Evolutionary conservation across 2,329 filamentous ascomycete genomes (phyloP).

Genomic region (Cordyceps javanica): DNA sequence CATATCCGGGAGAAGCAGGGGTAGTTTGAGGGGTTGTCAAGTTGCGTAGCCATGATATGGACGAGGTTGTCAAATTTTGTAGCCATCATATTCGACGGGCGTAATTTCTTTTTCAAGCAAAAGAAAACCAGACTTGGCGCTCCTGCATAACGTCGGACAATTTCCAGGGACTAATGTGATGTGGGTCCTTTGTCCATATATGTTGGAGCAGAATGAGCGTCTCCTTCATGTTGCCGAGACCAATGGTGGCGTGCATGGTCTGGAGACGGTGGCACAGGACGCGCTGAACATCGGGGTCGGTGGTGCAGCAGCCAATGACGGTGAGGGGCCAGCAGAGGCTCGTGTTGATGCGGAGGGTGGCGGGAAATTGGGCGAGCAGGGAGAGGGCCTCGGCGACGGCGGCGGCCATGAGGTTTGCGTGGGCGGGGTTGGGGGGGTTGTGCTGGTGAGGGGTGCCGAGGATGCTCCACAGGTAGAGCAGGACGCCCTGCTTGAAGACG

Average conservation of each 20-base stretch:
- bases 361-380: conserved; percentile 26
- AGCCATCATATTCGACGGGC: too few species aligned
- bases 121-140: conserved; percentile 42
- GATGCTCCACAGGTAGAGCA: conserved; percentile 36
- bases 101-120: conserved; percentile 35
- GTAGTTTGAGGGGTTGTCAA: conserved; percentile 96
- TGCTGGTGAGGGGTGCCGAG: conserved; percentile 24
- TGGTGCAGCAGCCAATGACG: conserved; percentile 31
- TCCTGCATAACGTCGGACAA: conserved; percentile 39
- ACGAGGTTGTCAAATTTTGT: conserved; percentile 94
- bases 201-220: conserved; percentile 35
- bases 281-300: conserved; percentile 28
- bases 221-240: conserved; percentile 39
- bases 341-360: conserved; percentile 30
- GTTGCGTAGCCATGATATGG: conserved; percentile 95
- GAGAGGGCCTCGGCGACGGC: conserved; percentile 26
- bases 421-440: conserved; percentile 16
- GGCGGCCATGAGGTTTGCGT: conserved; percentile 21
- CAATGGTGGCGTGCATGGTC: conserved; percentile 31
- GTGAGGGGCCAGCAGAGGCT: conserved; percentile 34
- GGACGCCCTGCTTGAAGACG: conserved; percentile 39
- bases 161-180: conserved; percentile 34
- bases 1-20: too few species aligned
- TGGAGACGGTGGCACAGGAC: conserved; percentile 28
- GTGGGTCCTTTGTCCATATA: conserved; percentile 32